phyloP scores from a whole-genome alignment of 192 early-diverging fungal species.

The Lunasporangiospora selenospora region DNA sequence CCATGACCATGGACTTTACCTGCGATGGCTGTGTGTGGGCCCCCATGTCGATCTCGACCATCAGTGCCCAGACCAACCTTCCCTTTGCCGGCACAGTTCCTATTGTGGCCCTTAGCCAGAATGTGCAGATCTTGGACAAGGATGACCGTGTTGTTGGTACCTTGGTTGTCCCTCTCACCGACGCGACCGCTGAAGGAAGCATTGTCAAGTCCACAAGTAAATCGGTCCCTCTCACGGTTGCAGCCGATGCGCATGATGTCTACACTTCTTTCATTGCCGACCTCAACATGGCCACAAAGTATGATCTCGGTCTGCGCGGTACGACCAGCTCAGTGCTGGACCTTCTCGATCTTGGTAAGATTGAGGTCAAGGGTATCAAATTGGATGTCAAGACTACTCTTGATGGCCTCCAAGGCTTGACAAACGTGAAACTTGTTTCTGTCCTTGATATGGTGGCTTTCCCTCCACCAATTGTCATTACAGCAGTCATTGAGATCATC shows the following conservation, averaged over 20 bases:
- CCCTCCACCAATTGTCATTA: not conserved
- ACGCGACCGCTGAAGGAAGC: slow-evolving; percentile 38
- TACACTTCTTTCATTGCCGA: slow-evolving; percentile 54
- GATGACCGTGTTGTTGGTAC: slow-evolving; percentile 11
- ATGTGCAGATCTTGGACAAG: slow-evolving; percentile 46
- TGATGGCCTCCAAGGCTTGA: slow-evolving; percentile 30
- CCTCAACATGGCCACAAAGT: slow-evolving; percentile 41
- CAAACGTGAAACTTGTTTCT: slow-evolving; percentile 4
- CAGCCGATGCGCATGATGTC: slow-evolving; percentile 33
- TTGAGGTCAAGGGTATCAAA: slow-evolving; percentile 47
- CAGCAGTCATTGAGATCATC: slow-evolving; percentile 6
- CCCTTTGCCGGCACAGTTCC: slow-evolving; percentile 62
- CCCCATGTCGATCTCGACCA: slow-evolving; percentile 49
- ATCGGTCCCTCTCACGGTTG: slow-evolving; percentile 37
- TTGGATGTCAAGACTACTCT: slow-evolving; percentile 45
- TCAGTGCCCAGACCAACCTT: slow-evolving; percentile 54
- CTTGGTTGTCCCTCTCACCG: slow-evolving; percentile 3
- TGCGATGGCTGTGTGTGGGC: slow-evolving; percentile 32
- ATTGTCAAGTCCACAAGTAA: slow-evolving; percentile 42
- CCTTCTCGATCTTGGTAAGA: slow-evolving; percentile 41
- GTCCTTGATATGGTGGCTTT: not conserved
- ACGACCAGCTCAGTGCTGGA: slow-evolving; percentile 46
- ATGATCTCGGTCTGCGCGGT: slow-evolving; percentile 52
- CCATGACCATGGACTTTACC: slow-evolving; percentile 54
- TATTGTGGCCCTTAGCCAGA: slow-evolving; percentile 53